These are phyloP conservation scores for Kluyveromyces aestuarii DNA, from an alignment of 805 yeast species.

Conservation along the genomic window DNA sequence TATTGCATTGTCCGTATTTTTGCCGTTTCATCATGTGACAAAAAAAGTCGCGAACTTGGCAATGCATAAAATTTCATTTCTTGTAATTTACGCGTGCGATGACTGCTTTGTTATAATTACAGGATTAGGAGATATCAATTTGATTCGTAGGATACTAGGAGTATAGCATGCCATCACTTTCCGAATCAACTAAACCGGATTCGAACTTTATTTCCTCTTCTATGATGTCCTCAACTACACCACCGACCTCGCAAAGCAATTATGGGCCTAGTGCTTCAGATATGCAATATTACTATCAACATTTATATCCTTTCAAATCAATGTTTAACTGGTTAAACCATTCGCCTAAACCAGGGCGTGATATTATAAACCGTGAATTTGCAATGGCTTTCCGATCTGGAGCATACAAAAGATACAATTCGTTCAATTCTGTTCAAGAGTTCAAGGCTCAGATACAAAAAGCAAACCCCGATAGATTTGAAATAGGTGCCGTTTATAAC, in stretches of 20 bases:
- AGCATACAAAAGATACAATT: constrained; percentile 83
- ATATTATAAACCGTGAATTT: constrained; percentile 83
- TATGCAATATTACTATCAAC: constrained; percentile 62
- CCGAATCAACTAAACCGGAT: neutral
- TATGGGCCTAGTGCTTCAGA: constrained; percentile 38
- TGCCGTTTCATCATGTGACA: neutral
- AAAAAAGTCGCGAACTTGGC: neutral
- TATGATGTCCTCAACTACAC: neutral
- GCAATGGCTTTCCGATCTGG: constrained; percentile 87
- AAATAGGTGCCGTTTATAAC: constrained; percentile 86
- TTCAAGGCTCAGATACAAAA: constrained; percentile 68
- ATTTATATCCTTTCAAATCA: constrained; percentile 65
- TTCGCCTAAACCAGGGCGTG: constrained; percentile 62
- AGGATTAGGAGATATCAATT: no score
- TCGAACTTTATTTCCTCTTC: neutral
- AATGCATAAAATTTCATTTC: neutral
- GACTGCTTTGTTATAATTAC: neutral
- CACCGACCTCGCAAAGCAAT: neutral
- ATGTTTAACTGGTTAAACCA: constrained; percentile 89
- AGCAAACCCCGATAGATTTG: constrained; percentile 83
- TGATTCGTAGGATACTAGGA: no score
- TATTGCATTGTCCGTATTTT: neutral
- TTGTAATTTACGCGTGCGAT: neutral
- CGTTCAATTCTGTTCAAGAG: constrained; percentile 57
- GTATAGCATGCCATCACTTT: constrained; percentile 1